A percentile compares a stretch with the other conserved stretches of the same genome.
phyloP scores from a whole-genome alignment of 78 protist genomes.

The Dictyostelium firmibasis region DNA sequence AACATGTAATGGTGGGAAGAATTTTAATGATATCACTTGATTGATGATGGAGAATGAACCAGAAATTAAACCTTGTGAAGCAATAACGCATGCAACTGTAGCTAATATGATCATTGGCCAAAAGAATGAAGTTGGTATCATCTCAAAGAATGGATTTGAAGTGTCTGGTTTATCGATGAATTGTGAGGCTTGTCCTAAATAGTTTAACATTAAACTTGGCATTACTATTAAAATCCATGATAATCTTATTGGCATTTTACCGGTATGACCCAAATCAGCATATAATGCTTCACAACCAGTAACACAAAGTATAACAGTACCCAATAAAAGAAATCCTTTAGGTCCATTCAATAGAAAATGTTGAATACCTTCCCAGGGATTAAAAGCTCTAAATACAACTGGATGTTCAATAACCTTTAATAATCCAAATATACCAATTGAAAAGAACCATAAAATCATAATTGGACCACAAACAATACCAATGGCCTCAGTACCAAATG shows the following conservation, averaged over 20 bases:
- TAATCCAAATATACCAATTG: conserved; percentile 40
- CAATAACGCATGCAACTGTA: conserved; percentile 17
- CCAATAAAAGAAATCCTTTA: background rate
- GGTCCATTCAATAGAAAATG: background rate
- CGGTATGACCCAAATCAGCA: conserved; percentile 39
- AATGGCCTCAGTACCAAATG: conserved; percentile 19
- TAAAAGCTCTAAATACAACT: conserved; percentile 27
- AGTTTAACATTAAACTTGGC: conserved; percentile 31
- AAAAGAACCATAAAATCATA: conserved; percentile 27
- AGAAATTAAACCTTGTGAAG: conserved; percentile 8
- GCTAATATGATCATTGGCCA: conserved; percentile 42
- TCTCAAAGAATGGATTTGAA: conserved; percentile 26
- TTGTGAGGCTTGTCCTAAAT: conserved; percentile 34
- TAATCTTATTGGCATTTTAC: conserved; percentile 29
- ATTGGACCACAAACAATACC: conserved; percentile 38
- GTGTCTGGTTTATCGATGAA: conserved; percentile 2
- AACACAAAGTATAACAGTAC: conserved; percentile 1
- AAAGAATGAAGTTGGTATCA: conserved; percentile 17
- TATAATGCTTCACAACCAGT: conserved; percentile 37
- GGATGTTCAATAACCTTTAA: conserved; percentile 4
- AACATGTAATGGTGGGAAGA: conserved; percentile 23
- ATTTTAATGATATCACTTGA: background rate
- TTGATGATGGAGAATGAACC: conserved; percentile 35
- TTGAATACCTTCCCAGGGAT: conserved; percentile 49
- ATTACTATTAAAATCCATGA: conserved; percentile 15